Conservation (phyloP, 768 basidiomycete genomes). For the Cystofilobasidium capitatum region DNA sequence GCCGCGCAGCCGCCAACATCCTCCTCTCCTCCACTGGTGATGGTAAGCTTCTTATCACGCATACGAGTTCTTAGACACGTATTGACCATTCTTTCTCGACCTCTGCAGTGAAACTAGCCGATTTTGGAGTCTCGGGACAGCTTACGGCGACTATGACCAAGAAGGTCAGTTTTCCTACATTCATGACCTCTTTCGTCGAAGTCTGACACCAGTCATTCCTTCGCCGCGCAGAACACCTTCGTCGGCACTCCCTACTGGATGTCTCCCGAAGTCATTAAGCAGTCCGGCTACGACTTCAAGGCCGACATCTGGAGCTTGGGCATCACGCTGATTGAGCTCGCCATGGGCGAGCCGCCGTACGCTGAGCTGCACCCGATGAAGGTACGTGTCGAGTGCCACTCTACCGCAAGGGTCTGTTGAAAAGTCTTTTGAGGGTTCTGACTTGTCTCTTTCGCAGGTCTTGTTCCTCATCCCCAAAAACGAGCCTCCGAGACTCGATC, state of each 20-base stretch:
- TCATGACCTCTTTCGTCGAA: not conserved
- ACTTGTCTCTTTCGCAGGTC: slow-evolving; percentile 50
- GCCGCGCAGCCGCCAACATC: slow-evolving; percentile 72
- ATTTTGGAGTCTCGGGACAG: slow-evolving; percentile 97
- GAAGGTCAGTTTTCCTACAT: slow-evolving; percentile 32
- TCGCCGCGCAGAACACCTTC: slow-evolving; percentile 26
- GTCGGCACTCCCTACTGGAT: slow-evolving; percentile 84
- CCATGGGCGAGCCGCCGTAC: slow-evolving; percentile 95
- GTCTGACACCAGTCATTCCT: not conserved
- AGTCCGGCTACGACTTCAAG: slow-evolving; percentile 97
- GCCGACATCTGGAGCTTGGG: slow-evolving; percentile 99
- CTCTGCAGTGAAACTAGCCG: slow-evolving; percentile 77
- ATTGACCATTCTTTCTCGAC: no score
- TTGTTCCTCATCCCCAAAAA: slow-evolving; percentile 98
- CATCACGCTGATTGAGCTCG: slow-evolving; percentile 85
- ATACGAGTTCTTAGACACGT: not conserved
- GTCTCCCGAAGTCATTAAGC: slow-evolving; percentile 99
- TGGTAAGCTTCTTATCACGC: slow-evolving; percentile 29
- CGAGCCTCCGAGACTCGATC: slow-evolving; percentile 76
- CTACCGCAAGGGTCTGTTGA: not conserved
- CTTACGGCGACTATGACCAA: slow-evolving; percentile 47
- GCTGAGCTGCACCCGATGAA: slow-evolving; percentile 99
- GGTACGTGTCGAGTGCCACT: slow-evolving; percentile 45
- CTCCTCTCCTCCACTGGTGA: slow-evolving; percentile 83
- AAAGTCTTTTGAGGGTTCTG: not conserved